Percentiles rank a stretch among this genome's conserved stretches.
These are phyloP conservation scores for Microstegium vimineum DNA, from an alignment of 176 grass and related monocot genomes.

Conservation along the genomic window DNA sequence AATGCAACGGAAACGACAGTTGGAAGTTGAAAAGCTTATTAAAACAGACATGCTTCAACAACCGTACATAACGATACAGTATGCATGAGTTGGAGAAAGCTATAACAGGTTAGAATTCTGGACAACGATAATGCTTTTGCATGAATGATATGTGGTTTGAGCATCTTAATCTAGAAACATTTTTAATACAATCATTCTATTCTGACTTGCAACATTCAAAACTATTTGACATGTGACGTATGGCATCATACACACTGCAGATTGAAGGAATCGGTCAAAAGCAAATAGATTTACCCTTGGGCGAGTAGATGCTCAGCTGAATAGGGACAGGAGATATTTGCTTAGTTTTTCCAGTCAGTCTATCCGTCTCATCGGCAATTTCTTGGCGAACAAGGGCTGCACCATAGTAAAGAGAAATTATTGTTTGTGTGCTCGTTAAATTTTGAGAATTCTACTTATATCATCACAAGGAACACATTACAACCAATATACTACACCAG, in stretches of 20 bases:
- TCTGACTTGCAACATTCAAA: not conserved
- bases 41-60: not conserved
- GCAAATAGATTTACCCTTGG: conserved; percentile 44
- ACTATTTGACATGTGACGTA: not conserved
- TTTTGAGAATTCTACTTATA: not conserved
- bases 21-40: not conserved
- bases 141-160: not conserved
- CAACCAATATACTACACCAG: not conserved
- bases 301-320: conserved; percentile 77
- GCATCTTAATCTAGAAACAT: not conserved
- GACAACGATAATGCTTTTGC: not conserved
- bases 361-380: conserved; percentile 80
- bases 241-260: not conserved
- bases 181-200: not conserved
- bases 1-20: not conserved
- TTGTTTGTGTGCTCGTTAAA: not conserved
- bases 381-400: conserved; percentile 71
- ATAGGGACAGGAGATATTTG: conserved; percentile 75
- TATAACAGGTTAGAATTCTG: not conserved
- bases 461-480: not conserved
- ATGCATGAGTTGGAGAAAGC: not conserved
- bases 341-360: conserved; percentile 67
- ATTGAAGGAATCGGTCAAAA: not conserved
- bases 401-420: conserved; percentile 4
- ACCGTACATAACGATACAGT: not conserved